phyloP scores from a whole-genome alignment of 176 grass and related monocot species.

The Alopecurus myosuroides region DNA sequence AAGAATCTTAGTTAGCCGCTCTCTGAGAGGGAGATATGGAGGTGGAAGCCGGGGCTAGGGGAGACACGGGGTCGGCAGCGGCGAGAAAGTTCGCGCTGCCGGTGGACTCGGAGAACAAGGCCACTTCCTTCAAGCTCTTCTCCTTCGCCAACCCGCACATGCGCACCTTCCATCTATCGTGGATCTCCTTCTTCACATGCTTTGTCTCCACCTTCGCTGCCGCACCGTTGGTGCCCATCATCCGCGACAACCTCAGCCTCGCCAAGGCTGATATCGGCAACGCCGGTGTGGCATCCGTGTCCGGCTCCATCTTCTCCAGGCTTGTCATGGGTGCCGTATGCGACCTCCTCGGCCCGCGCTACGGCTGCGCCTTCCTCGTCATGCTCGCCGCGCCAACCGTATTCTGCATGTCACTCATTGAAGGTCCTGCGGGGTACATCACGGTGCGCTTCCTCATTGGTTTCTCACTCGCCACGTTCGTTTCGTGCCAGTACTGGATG shows the following conservation, averaged over 20 bases:
- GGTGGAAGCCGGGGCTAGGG: background rate
- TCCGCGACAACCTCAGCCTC: constrained; percentile 69
- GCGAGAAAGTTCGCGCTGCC: background rate
- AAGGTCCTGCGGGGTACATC: constrained; percentile 49
- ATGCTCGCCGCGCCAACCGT: constrained; percentile 72
- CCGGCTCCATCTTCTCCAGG: constrained; percentile 82
- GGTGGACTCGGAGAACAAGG: background rate
- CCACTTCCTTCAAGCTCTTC: background rate
- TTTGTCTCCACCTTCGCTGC: background rate
- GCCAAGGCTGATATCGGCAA: constrained; percentile 79
- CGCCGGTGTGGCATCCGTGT: constrained; percentile 81
- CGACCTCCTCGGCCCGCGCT: constrained; percentile 69
- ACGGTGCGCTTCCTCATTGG: constrained; percentile 65
- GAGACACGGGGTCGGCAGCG: background rate
- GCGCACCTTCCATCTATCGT: background rate
- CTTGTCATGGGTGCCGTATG: constrained; percentile 81
- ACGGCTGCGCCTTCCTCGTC: constrained; percentile 76
- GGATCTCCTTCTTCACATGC: background rate
- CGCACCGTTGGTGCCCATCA: constrained; percentile 50
- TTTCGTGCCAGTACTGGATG: constrained; percentile 92
- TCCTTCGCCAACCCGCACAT: background rate
- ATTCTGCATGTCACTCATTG: constrained; percentile 71
- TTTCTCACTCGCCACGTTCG: constrained; percentile 76
- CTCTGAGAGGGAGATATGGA: background rate
- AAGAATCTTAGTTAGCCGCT: background rate